Conservation (phyloP, 805 yeast species). For the Wickerhamiella lipophila region DNA sequence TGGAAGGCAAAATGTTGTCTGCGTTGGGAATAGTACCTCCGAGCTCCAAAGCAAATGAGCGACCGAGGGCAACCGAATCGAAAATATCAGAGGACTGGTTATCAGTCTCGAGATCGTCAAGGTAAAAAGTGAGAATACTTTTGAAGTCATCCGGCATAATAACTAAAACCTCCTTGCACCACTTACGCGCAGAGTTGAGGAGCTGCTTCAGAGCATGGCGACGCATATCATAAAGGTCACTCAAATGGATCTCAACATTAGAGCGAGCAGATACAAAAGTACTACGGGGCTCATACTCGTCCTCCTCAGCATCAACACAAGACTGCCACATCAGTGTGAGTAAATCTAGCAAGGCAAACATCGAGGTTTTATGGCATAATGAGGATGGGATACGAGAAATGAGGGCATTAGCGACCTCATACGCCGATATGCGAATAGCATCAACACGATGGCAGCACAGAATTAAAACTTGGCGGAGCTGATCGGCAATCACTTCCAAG, state of each 20-base stretch:
- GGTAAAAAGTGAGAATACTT: slow-evolving; percentile 64
- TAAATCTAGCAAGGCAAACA: slow-evolving; percentile 71
- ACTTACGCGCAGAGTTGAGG: slow-evolving; percentile 44
- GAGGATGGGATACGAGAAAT: slow-evolving; percentile 60
- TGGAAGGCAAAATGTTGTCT: slow-evolving; percentile 1
- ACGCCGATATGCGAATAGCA: slow-evolving; percentile 65
- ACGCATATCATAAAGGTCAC: slow-evolving; percentile 72
- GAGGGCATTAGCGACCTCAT: slow-evolving; percentile 59
- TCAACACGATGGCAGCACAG: slow-evolving; percentile 67
- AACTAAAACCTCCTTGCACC: slow-evolving; percentile 51
- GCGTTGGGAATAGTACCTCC: slow-evolving; percentile 45
- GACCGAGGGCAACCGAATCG: slow-evolving; percentile 56
- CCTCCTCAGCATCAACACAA: slow-evolving; percentile 68
- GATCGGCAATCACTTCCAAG: slow-evolving; percentile 48
- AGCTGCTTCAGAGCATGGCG: slow-evolving; percentile 49
- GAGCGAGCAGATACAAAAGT: slow-evolving; percentile 40
- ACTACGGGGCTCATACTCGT: slow-evolving; percentile 75
- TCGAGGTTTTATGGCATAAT: slow-evolving; percentile 57
- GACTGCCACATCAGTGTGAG: slow-evolving; percentile 66
- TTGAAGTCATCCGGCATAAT: slow-evolving; percentile 63
- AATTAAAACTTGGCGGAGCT: slow-evolving; percentile 53
- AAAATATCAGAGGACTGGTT: slow-evolving; percentile 29
- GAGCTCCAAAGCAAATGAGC: slow-evolving; percentile 81
- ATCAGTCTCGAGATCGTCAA: slow-evolving; percentile 32
- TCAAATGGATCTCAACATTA: slow-evolving; percentile 41